Base-by-base conservation (phyloP, 345 rosid genomes). In the Conringia planisiliqua region DNA sequence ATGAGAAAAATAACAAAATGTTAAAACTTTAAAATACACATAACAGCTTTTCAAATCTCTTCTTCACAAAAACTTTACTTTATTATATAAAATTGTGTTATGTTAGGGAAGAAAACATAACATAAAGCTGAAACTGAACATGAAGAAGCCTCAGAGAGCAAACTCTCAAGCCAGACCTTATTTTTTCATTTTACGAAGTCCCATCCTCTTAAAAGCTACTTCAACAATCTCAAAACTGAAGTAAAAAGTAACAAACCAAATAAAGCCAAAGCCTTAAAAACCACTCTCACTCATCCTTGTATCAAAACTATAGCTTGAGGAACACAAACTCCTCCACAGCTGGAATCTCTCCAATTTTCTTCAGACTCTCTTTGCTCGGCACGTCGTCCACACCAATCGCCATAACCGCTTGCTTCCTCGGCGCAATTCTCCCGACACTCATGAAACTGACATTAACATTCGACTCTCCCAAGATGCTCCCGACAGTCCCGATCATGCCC, bases 401-500 rank as follows among this genome's bases (percentile, higher is more conserved):
- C 92, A 89, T 91, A 38, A 91, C 84, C 0, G 97, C 97, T 27
- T 91, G 94, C 79, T 87, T 91, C 62, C 95, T 62, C 0, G 95
- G 92, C 35, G 97, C 92, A 3, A 89, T 82, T 83, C 97, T 86
- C 4, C 95, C 97, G n/a, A 89, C 97, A 7, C 89, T 91, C 94
- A 87, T 89, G 82, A 90, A 90, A 62, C 87, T 87, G 58, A 90
- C 92, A 64, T 90, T 90, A 17, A 91, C 95, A 46, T 91, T 91
- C 61, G 87, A 91, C 76, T 83, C 86, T 11, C 92, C 97, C 64
- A 91, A 70, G 35, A 91, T 79, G 62, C 86, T 91, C 13, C 95
- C 95, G 0, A 91, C 92, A 22, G 24, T 84, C 16, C 92, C 97
- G 2, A 91, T 89, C 94, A 89, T 91, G 10, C 95, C 95, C 0